Evolutionary conservation across 2,329 filamentous ascomycete genomes (phyloP).

Genomic region (Colletotrichum neosansevieriae): DNA sequence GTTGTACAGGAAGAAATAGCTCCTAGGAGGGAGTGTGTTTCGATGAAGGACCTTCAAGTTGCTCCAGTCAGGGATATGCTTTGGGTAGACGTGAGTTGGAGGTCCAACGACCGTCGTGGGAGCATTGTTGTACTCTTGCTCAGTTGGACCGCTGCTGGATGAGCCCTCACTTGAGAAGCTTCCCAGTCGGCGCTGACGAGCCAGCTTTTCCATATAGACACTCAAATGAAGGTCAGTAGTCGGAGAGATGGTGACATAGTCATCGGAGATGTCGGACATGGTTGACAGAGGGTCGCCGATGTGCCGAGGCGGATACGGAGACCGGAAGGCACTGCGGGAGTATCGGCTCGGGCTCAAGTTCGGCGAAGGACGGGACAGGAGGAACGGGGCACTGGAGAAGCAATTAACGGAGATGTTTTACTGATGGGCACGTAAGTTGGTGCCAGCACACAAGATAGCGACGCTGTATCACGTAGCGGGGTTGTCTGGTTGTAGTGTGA

Average conservation of each 20-base stretch:
- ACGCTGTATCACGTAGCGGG: background rate
- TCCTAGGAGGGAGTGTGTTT: conserved; percentile 66
- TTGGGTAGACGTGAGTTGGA: conserved; percentile 45
- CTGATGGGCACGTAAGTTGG: conserved; percentile 12
- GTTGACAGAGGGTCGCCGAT: conserved; percentile 11
- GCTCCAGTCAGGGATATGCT: conserved; percentile 66
- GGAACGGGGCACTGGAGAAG: conserved; percentile 25
- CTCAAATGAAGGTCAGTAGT: conserved; percentile 35
- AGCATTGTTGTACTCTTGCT: background rate
- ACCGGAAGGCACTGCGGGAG: background rate
- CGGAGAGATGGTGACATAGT: conserved; percentile 37
- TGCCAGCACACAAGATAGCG: conserved; percentile 4
- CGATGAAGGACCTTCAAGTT: conserved; percentile 68
- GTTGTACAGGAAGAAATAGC: conserved; percentile 66
- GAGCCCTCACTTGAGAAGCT: conserved; percentile 34
- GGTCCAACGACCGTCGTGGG: background rate
- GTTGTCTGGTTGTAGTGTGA: background rate
- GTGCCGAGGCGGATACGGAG: conserved; percentile 24
- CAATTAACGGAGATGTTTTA: conserved; percentile 20
- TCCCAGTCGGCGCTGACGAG: conserved; percentile 16
- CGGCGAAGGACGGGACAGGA: conserved; percentile 9
- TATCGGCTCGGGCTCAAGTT: conserved; percentile 18
- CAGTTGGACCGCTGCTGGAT: conserved; percentile 13
- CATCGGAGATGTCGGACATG: conserved; percentile 40
- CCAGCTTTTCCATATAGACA: conserved; percentile 34